Evolutionary conservation across 2,329 filamentous ascomycete species (phyloP).

Genomic region (Rhynchosporium agropyri): DNA sequence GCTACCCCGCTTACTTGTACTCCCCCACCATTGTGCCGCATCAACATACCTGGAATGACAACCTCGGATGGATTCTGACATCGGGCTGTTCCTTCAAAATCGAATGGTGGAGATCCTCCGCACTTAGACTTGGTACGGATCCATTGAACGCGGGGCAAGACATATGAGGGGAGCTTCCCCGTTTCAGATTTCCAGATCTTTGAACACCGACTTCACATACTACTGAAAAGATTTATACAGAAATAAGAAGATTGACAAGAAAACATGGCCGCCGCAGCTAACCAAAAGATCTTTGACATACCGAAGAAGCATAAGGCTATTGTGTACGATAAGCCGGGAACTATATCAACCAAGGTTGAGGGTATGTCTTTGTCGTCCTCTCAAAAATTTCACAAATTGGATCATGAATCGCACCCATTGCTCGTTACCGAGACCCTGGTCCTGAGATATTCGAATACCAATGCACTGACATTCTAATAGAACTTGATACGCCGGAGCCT

Average conservation of each 20-base stretch:
- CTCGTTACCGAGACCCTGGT: too few relatives aligned
- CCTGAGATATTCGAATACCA: too few relatives aligned
- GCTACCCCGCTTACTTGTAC: constrained; percentile 10
- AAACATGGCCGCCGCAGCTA: constrained; percentile 37
- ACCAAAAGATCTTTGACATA: constrained; percentile 43
- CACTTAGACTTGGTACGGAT: background rate
- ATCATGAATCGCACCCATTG: too few relatives aligned
- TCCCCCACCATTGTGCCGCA: constrained; percentile 3
- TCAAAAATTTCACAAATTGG: too few relatives aligned
- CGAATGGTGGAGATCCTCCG: constrained; percentile 8
- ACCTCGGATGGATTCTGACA: constrained; percentile 8
- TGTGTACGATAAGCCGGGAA: constrained; percentile 67
- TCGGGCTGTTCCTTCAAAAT: background rate
- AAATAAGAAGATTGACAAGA: constrained; percentile 9
- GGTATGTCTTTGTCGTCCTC: too few relatives aligned
- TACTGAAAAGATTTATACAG: background rate
- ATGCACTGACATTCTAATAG: constrained; percentile 31
- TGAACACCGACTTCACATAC: background rate
- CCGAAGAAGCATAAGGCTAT: constrained; percentile 64
- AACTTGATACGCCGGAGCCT: constrained; percentile 66
- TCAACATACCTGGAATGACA: background rate
- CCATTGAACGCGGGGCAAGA: background rate
- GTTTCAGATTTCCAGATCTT: too few relatives aligned
- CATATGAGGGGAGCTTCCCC: background rate
- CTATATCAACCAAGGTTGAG: constrained; percentile 64